phyloP scores from a whole-genome alignment of 73 alveolate species.

The Paramecium biaurelia region DNA sequence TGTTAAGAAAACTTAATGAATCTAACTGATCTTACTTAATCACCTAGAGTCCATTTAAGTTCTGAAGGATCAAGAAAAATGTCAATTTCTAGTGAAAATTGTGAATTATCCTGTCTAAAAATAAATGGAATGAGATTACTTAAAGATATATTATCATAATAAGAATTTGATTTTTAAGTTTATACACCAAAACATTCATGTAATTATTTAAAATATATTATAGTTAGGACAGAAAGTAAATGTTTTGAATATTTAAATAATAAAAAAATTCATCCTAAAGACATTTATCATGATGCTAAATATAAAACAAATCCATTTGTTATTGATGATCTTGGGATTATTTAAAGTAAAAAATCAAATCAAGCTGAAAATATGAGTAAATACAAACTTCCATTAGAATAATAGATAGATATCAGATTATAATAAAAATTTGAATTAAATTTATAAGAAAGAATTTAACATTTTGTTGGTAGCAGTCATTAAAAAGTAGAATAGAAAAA shows the following conservation, averaged over 20 bases:
- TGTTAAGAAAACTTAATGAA: neutral
- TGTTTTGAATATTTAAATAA: slow-evolving; percentile 12
- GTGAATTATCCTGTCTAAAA: neutral
- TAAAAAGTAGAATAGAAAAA: neutral
- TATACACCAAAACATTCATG: slow-evolving; percentile 40
- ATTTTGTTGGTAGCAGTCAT: neutral
- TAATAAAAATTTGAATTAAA: neutral
- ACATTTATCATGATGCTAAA: slow-evolving; percentile 15
- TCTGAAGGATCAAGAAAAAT: neutral
- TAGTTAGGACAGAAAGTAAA: slow-evolving; percentile 41
- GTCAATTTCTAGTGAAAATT: neutral
- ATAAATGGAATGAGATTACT: neutral
- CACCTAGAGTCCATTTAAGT: neutral
- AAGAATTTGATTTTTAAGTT: slow-evolving; percentile 26
- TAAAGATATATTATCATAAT: neutral
- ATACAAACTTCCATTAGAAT: neutral
- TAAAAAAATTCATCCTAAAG: slow-evolving; percentile 18
- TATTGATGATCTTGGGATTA: neutral
- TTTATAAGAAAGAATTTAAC: neutral
- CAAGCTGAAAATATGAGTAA: neutral
- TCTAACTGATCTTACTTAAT: neutral
- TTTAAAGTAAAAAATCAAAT: neutral
- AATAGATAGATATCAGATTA: slow-evolving; percentile 13
- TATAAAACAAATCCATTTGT: neutral
- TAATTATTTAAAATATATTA: neutral